A percentile compares a stretch with the other conserved stretches of the same genome.
Conservation (phyloP, 139 green algal genomes). For the Chlorella sorokiniana region DNA sequence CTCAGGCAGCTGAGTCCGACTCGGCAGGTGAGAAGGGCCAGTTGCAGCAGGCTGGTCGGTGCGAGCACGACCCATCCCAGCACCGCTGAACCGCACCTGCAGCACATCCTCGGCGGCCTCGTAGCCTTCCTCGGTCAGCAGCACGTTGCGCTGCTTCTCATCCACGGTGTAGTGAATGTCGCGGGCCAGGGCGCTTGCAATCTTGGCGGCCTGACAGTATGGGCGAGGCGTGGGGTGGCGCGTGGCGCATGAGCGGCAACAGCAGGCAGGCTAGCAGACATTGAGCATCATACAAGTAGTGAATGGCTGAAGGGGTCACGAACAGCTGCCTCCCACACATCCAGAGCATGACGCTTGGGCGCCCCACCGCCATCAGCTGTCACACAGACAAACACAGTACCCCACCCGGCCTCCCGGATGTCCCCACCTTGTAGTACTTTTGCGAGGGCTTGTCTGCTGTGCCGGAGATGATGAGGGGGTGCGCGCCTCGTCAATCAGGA, state of each 20-base stretch:
- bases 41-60: too few species aligned
- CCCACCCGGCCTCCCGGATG: not conserved
- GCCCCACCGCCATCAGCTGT: not conserved
- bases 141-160: conserved; percentile 97
- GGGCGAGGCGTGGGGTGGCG: too few species aligned
- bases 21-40: too few species aligned
- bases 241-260: too few species aligned
- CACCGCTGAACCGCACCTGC: too few species aligned
- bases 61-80: too few species aligned
- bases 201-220: conserved; percentile 69
- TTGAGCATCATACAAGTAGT: too few species aligned
- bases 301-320: too few species aligned
- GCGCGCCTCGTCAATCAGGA: conserved; percentile 96
- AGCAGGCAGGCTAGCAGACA: too few species aligned
- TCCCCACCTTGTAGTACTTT: conserved; percentile 78
- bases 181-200: conserved; percentile 79
- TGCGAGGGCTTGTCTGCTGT: conserved; percentile 83
- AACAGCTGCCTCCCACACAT: too few species aligned
- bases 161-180: conserved; percentile 99
- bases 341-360: too few species aligned
- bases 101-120: conserved; percentile 97
- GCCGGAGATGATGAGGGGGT: conserved; percentile 97
- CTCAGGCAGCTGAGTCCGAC: too few species aligned
- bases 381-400: not conserved
- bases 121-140: conserved; percentile 98